Conservation (phyloP, 768 basidiomycete genomes). For the Thelephora ganbajun region DNA sequence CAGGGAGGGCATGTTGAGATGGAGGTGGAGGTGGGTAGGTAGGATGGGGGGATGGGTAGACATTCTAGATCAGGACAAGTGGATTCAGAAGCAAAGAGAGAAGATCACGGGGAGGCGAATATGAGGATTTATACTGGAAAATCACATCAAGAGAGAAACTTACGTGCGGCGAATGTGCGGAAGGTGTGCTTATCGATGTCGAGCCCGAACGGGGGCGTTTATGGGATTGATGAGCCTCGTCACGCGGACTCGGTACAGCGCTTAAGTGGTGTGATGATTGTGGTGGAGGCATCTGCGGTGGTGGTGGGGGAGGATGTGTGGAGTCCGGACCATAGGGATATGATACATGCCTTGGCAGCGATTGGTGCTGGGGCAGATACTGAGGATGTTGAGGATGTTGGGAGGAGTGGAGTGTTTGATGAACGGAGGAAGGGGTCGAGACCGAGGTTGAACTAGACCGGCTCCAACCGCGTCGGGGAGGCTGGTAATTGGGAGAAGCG, state of each 20-base stretch:
- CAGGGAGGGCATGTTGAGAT: slow-evolving; percentile 23
- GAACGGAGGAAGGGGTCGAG: slow-evolving; percentile 8
- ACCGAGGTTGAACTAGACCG: slow-evolving; percentile 10
- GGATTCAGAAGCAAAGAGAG: slow-evolving; percentile 2
- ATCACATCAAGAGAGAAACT: slow-evolving; percentile 12
- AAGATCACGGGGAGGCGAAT: not conserved
- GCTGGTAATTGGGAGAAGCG: slow-evolving; percentile 15
- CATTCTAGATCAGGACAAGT: slow-evolving; percentile 14
- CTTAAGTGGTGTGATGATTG: slow-evolving; percentile 9
- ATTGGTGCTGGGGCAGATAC: slow-evolving; percentile 9
- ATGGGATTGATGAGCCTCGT: slow-evolving; percentile 21
- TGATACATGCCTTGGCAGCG: slow-evolving; percentile 14
- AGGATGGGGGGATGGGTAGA: slow-evolving; percentile 20
- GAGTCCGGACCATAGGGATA: not conserved
- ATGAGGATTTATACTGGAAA: not conserved
- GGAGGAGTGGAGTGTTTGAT: slow-evolving; percentile 7
- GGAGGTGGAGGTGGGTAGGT: slow-evolving; percentile 24
- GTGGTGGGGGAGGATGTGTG: not conserved
- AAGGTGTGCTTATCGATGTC: slow-evolving; percentile 26
- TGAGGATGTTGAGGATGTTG: slow-evolving; percentile 10
- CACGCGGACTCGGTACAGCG: slow-evolving; percentile 9
- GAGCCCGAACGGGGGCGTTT: slow-evolving; percentile 29
- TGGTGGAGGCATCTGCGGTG: not conserved
- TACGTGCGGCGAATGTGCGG: slow-evolving; percentile 38
- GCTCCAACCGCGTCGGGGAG: slow-evolving; percentile 20